Percentiles rank a stretch among this genome's conserved stretches.
Evolutionary conservation across 352 stramenopile genomes (phyloP).

Genomic region (Peronospora farinosa): DNA sequence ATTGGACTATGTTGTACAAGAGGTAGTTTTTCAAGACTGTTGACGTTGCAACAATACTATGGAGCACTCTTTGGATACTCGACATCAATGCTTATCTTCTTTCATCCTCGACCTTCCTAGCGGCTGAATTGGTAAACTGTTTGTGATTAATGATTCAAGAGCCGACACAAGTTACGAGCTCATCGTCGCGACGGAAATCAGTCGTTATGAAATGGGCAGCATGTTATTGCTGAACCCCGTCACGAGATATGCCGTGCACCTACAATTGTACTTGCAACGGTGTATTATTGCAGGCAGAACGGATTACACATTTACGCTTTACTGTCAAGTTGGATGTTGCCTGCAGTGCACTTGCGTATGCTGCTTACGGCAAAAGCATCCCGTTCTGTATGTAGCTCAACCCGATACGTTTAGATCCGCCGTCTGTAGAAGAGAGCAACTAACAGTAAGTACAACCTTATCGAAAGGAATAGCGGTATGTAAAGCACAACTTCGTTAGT

Average conservation of each 20-base stretch:
- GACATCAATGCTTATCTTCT: slow-evolving; percentile 1
- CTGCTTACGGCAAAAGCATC: too few species aligned
- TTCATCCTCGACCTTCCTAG: slow-evolving; percentile 14
- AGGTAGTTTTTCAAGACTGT: too few species aligned
- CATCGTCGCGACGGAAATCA: slow-evolving; percentile 43
- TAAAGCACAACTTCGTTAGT: slow-evolving; percentile 19
- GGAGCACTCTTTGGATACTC: too few species aligned
- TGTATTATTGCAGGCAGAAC: slow-evolving; percentile 17
- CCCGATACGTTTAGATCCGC: slow-evolving; percentile 16
- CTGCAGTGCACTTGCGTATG: too few species aligned
- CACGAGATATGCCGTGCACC: slow-evolving; percentile 54
- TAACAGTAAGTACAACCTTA: background rate
- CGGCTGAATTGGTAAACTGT: slow-evolving; percentile 10
- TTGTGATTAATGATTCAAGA: slow-evolving; percentile 25
- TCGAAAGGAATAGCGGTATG: background rate
- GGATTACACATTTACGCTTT: slow-evolving; percentile 11
- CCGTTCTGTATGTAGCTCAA: slow-evolving; percentile 15
- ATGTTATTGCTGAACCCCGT: slow-evolving; percentile 41
- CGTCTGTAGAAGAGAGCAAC: slow-evolving; percentile 9
- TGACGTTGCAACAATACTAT: too few species aligned
- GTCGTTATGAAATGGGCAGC: slow-evolving; percentile 30
- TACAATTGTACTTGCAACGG: slow-evolving; percentile 56
- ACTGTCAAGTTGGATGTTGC: slow-evolving; percentile 53
- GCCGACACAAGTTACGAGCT: slow-evolving; percentile 57
- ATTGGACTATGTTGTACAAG: too few species aligned